A percentile compares a stretch with the other conserved stretches of the same genome.
Evolutionary conservation across 108 stramenopile genomes (phyloP).

Genomic region (Mediolabrus comicus): DNA sequence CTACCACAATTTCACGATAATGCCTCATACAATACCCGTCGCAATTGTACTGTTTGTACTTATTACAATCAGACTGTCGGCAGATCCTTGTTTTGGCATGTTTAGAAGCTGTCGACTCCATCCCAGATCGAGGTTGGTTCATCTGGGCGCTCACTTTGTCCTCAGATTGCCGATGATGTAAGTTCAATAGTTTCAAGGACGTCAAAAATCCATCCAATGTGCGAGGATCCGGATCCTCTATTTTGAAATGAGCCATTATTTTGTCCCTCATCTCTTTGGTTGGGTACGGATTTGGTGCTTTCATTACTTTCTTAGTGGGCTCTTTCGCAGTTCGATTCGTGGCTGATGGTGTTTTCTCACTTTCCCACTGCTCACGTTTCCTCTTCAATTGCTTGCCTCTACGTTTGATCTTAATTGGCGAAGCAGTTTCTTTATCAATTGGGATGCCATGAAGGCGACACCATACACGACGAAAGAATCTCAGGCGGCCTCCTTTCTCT

Average conservation of each 20-base stretch:
- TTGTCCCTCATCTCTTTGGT: conserved; percentile 30
- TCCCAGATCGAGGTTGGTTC: too few species aligned
- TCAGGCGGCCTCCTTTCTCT: conserved; percentile 73
- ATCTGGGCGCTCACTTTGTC: background rate
- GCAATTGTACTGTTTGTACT: background rate
- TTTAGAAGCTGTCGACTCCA: too few species aligned
- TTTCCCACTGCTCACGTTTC: too few species aligned
- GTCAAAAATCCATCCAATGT: conserved; percentile 37
- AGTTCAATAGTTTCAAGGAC: conserved; percentile 15
- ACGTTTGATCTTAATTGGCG: too few species aligned
- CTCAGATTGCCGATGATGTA: background rate
- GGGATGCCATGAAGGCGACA: conserved; percentile 76
- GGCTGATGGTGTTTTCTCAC: background rate
- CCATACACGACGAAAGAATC: conserved; percentile 81
- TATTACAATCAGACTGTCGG: too few species aligned
- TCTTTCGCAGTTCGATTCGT: conserved; percentile 26
- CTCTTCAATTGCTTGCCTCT: too few species aligned
- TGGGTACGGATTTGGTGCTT: conserved; percentile 35
- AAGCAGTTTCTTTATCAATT: too few species aligned
- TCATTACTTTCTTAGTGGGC: conserved; percentile 23
- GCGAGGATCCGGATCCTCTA: conserved; percentile 13
- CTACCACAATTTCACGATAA: background rate
- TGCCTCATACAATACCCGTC: too few species aligned
- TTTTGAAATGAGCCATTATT: conserved; percentile 29
- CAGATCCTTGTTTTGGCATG: too few species aligned